Evolutionary conservation across 441 rosid species (phyloP).

Genomic region (Erodium moschatum): DNA sequence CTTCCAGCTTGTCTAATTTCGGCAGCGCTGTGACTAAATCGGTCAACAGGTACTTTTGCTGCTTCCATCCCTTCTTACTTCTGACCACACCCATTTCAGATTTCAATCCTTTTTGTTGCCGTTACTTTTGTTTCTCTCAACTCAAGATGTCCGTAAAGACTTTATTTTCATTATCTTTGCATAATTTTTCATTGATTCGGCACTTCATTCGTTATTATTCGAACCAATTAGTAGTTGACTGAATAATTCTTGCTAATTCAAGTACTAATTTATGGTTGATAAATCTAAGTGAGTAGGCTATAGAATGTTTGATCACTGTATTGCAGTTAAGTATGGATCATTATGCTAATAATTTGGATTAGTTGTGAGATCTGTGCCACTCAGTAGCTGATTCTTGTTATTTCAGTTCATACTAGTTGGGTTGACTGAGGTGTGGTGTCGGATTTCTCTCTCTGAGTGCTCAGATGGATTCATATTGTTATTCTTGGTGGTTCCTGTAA

Average conservation of each 20-base stretch:
- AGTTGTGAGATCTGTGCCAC: background rate
- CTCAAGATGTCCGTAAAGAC: background rate
- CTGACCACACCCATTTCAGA: background rate
- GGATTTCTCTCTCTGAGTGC: background rate
- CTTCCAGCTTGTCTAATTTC: constrained; percentile 55
- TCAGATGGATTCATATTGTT: background rate
- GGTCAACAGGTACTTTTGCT: constrained; percentile 55
- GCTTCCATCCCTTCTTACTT: background rate
- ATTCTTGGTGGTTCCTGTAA: background rate
- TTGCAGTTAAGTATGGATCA: background rate
- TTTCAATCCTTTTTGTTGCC: background rate
- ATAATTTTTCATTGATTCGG: background rate
- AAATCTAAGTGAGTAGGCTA: background rate
- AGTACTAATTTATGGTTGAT: background rate
- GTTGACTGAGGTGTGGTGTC: background rate
- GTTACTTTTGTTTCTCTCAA: background rate
- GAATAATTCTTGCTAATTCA: background rate
- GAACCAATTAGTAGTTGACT: background rate
- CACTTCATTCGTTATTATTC: background rate
- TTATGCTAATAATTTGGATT: background rate
- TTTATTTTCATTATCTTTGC: background rate
- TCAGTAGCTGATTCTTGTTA: background rate
- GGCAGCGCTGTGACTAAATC: constrained; percentile 73
- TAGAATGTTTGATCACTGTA: background rate
- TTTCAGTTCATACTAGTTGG: background rate